Evolutionary conservation across 106 monocot species (phyloP), one percentile per base, ranked within the genome.

Genomic region (Vanilla planifolia): DNA sequence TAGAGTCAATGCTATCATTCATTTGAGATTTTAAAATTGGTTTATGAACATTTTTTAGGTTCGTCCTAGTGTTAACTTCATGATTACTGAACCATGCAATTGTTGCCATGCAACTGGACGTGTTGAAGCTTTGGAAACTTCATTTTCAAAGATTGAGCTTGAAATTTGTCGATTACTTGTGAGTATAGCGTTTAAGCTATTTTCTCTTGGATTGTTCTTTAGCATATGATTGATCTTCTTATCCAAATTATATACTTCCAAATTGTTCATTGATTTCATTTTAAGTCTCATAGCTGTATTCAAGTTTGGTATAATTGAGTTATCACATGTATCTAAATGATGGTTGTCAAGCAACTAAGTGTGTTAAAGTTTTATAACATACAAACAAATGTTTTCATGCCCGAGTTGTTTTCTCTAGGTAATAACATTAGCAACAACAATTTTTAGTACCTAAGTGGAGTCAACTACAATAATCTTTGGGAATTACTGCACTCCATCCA

Each of bases 61-160:
- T 61, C 84, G 91, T 11, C 91, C 84, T 33, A 96, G 90, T 71
- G 96, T 87, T 73, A 72, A 90, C 19, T 96, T 91, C 77, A 79
- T 96, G 84, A 82, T 91, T 27, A 96, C 91, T 57, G 87, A 91
- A 62, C 87, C 96, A 33, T 96, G 96, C 48, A 63, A 61, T 40
- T 91, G 84, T 62, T 96, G 96, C 69, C 87, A 96, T 70, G 96
- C 76, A 69, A 96, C 79, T 30, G 96, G 96, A 11, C 86, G 96
- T 33, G 81, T 96, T 17, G 96, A 96, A 77, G 96, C 84, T 65
- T 52, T 91, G 40, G 96, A 91, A 35, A 96, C 87, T 43, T 84
- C 87, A 71, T 96, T 81, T 81, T 91, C 96, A 42, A 96, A 91
- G 76, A 96, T 96, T 62, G 96, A 96, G 55, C 91, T 60, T 75